These are phyloP conservation scores for Brassica balearica DNA, from an alignment of 441 rosid species.

Conservation along the genomic window DNA sequence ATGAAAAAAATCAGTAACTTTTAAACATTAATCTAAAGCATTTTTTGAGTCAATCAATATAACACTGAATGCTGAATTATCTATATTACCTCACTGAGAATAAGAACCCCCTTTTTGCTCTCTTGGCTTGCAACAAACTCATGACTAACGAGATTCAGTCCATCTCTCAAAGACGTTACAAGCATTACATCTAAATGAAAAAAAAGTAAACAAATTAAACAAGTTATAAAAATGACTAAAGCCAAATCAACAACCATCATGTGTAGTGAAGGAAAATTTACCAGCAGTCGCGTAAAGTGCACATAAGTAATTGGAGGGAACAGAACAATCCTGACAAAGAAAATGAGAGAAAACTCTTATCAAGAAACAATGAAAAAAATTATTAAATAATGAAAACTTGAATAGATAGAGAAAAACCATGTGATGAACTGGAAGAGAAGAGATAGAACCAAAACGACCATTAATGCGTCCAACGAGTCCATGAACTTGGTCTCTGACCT, in stretches of 20 bases:
- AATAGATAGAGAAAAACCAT: constrained; percentile 54
- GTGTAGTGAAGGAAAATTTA: background rate
- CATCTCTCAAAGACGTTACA: background rate
- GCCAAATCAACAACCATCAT: background rate
- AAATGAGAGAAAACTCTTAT: background rate
- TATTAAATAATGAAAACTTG: background rate
- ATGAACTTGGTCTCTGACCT: constrained; percentile 88
- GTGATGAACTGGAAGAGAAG: constrained; percentile 89
- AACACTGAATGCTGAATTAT: background rate
- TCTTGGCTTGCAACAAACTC: background rate
- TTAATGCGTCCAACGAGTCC: constrained; percentile 96
- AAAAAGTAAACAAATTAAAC: background rate
- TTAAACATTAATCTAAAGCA: background rate
- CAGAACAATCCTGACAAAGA: background rate
- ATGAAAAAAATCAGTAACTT: background rate
- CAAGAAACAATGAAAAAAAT: background rate
- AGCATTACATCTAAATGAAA: background rate
- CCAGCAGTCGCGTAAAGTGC: constrained; percentile 10
- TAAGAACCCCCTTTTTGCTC: background rate
- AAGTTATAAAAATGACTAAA: background rate
- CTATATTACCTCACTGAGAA: background rate
- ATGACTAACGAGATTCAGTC: background rate
- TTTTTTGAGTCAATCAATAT: background rate
- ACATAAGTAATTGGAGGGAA: background rate
- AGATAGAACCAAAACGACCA: constrained; percentile 91